Evolutionary conservation across 306 rosid genomes (phyloP).

Genomic region (Arachis hypogaea): DNA sequence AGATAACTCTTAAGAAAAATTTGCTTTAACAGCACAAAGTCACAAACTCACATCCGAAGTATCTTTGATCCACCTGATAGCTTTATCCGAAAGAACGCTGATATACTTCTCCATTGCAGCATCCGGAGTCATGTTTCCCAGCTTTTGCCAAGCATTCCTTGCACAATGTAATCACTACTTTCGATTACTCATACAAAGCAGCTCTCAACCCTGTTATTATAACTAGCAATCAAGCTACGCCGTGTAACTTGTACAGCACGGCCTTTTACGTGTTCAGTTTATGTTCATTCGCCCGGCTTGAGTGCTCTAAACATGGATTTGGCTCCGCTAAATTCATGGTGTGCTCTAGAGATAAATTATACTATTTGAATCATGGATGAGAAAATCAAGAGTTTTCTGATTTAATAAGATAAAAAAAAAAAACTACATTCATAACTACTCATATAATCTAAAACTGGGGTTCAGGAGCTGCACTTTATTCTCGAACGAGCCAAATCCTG

Average conservation of each 20-base stretch:
- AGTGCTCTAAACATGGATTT: background rate
- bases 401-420: no score
- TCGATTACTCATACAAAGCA: constrained; percentile 75
- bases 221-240: constrained; percentile 75
- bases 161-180: constrained; percentile 78
- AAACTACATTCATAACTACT: no score
- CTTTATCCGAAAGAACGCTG: constrained; percentile 57
- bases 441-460: no score
- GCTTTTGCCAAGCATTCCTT: constrained; percentile 85
- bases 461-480: no score
- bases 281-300: constrained; percentile 37
- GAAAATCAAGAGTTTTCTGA: no score
- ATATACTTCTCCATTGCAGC: constrained; percentile 78
- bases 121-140: constrained; percentile 73
- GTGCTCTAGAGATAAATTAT: no score
- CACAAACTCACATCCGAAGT: constrained; percentile 53
- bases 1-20: constrained; percentile 2
- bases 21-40: constrained; percentile 21
- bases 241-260: constrained; percentile 51
- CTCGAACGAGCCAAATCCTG: no score
- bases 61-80: constrained; percentile 63
- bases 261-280: constrained; percentile 30
- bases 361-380: no score
- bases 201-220: constrained; percentile 76
- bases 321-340: no score